Percentiles rank a stretch among this genome's conserved stretches.
Conservation (phyloP, 495 filamentous ascomycete genomes). For the Glonium stellatum region DNA sequence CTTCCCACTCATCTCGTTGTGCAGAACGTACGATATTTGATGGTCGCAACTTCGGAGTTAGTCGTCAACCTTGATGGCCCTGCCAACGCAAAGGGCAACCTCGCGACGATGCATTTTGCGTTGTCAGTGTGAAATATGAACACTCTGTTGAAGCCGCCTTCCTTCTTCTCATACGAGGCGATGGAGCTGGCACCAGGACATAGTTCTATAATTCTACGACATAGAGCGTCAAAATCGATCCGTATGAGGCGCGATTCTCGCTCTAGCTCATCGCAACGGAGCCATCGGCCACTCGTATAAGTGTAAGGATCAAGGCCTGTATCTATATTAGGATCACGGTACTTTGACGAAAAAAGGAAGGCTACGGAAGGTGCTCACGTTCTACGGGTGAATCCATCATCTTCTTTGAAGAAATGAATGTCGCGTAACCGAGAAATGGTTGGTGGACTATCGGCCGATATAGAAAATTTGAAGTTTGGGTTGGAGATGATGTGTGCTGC, state of each 20-base stretch:
- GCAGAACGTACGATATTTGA: slow-evolving; percentile 17
- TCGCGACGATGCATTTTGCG: slow-evolving; percentile 33
- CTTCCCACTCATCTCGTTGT: no score
- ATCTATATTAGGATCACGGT: no score
- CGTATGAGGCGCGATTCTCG: slow-evolving; percentile 33
- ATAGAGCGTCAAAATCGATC: slow-evolving; percentile 40
- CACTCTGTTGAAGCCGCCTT: slow-evolving; percentile 41
- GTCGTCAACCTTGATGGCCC: slow-evolving; percentile 36
- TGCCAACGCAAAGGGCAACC: slow-evolving; percentile 34
- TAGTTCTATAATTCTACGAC: slow-evolving; percentile 28
- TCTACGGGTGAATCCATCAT: no score
- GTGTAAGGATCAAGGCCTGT: slow-evolving; percentile 37
- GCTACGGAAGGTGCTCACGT: no score
- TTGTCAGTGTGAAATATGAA: slow-evolving; percentile 39
- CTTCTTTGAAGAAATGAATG: no score
- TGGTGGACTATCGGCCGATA: no score
- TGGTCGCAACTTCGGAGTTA: slow-evolving; percentile 43
- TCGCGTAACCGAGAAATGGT: no score
- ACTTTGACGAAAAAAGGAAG: no score
- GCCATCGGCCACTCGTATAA: slow-evolving; percentile 41
- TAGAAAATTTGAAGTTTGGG: no score
- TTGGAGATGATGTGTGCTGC: no score
- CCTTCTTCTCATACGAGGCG: slow-evolving; percentile 34
- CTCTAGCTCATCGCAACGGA: slow-evolving; percentile 37
- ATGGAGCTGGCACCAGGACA: slow-evolving; percentile 30